These are phyloP conservation scores for Fusarium protoensiforme DNA, from an alignment of 2,329 filamentous ascomycete genomes.

Conservation along the genomic window DNA sequence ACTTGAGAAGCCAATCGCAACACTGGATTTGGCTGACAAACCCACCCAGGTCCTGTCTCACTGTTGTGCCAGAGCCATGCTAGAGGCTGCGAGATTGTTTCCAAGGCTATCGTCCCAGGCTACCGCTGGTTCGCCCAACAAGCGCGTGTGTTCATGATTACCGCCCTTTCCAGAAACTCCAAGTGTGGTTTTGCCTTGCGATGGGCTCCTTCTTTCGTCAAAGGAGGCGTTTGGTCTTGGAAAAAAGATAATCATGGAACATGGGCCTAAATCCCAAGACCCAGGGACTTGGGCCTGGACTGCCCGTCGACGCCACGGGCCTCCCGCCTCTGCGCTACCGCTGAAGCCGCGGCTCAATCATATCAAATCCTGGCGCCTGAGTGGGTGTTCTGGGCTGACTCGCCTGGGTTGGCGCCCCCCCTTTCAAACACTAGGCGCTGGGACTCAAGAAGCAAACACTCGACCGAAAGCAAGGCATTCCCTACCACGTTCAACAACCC, in stretches of 20 bases:
- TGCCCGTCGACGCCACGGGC: conserved; percentile 40
- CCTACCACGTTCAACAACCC: conserved; percentile 21
- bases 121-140: conserved; percentile 12
- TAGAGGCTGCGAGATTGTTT: conserved; percentile 10
- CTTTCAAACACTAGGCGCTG: conserved; percentile 15
- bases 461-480: conserved; percentile 26
- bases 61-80: conserved; percentile 7
- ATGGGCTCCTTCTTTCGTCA: conserved; percentile 6
- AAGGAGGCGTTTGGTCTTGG: conserved; percentile 23
- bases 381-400: conserved; percentile 29
- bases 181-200: conserved; percentile 2
- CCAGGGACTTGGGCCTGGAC: conserved; percentile 43
- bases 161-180: background rate
- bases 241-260: conserved; percentile 22
- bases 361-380: conserved; percentile 27
- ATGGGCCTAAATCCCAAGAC: conserved; percentile 23
- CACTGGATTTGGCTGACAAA: conserved; percentile 39
- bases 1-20: conserved; percentile 51
- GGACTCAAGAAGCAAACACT: conserved; percentile 25
- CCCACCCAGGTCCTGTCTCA: conserved; percentile 12
- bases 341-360: conserved; percentile 36
- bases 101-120: conserved; percentile 9
- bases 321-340: conserved; percentile 40
- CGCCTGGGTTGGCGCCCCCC: conserved; percentile 13
- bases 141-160: conserved; percentile 1